phyloP scores from a whole-genome alignment of 176 grass and related monocot species.

The Canna indica region DNA sequence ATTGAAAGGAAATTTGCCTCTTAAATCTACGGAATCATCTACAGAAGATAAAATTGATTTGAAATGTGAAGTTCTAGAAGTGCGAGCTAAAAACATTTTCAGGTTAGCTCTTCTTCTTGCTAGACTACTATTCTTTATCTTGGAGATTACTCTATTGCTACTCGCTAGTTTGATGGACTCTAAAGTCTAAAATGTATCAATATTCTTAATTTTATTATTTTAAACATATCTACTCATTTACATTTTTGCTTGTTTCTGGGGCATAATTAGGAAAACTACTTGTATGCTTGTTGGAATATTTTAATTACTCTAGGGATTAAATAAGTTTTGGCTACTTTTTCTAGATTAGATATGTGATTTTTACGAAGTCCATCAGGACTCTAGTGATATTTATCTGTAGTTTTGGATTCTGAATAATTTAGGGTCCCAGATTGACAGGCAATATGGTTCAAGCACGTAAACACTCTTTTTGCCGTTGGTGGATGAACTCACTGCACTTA shows the following conservation, averaged over 20 bases:
- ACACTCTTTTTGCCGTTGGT: too few species aligned
- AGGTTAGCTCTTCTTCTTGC: constrained; percentile 31
- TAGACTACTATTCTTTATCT: background rate
- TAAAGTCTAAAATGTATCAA: background rate
- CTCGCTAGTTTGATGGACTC: background rate
- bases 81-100: constrained; percentile 90
- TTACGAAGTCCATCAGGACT: background rate
- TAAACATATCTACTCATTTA: background rate
- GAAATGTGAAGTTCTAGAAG: constrained; percentile 98
- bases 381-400: background rate
- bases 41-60: constrained; percentile 67
- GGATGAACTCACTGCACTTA: too few species aligned
- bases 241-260: background rate
- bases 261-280: background rate
- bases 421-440: too few species aligned
- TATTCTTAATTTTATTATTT: background rate
- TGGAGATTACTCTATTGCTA: background rate
- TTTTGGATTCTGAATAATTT: background rate
- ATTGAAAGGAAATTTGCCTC: constrained; percentile 83
- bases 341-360: background rate
- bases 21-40: constrained; percentile 77
- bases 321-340: background rate
- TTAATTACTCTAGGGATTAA: background rate
- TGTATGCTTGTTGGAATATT: background rate
- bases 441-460: too few species aligned